Evolutionary conservation across 768 basidiomycete genomes (phyloP), one percentile per base, ranked within the genome.

Genomic region (Fomitopsis serialis): DNA sequence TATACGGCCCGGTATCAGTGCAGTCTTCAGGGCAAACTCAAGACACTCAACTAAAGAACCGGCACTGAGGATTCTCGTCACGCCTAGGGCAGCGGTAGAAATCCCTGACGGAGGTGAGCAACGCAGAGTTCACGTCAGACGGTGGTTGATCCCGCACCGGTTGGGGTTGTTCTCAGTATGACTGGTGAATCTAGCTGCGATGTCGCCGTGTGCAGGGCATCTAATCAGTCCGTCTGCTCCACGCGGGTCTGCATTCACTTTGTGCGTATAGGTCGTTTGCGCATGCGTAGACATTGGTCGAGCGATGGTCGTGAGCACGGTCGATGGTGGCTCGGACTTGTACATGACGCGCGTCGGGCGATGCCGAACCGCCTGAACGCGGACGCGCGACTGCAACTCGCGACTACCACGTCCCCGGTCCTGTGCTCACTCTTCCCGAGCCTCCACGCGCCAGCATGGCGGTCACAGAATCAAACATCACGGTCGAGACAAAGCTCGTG

Each of bases 401-500:
- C 29, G 29, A 32, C 29, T 6, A 32, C 29, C 29, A 32, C 29
- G 5, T 32, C 29, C 11, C 29, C 29, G 6, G 6, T 11, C 11
- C 11, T 11, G 29, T 11, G 6, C 11, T 32, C 29, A 32, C 11
- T 32, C 29, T 32, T 32, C 11, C 29, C 6, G 29, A 11, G 29
- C 5, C 29, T 32, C 6, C 29, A 32, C 29, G 5, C 29, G 5
- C 29, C 29, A 11, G 29, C 5, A 32, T 32, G 29, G 29, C 29
- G 5, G 15, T 40, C 37, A 15, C 6, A 5, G 5, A n/a, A 52
- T 19, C 42, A 53, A 42, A 44, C 61, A 76, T 82, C 49, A 61
- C 68, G 17, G 75, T 85, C 50, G 64, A 73, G 40, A 77, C 78
- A 45, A 73, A 68, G 50, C 78, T 80, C 60, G 59, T 86, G 54